Percentiles rank a stretch among this genome's conserved stretches.
Evolutionary conservation across 2,329 filamentous ascomycete genomes (phyloP).

Genomic region (Venturia carpophila): DNA sequence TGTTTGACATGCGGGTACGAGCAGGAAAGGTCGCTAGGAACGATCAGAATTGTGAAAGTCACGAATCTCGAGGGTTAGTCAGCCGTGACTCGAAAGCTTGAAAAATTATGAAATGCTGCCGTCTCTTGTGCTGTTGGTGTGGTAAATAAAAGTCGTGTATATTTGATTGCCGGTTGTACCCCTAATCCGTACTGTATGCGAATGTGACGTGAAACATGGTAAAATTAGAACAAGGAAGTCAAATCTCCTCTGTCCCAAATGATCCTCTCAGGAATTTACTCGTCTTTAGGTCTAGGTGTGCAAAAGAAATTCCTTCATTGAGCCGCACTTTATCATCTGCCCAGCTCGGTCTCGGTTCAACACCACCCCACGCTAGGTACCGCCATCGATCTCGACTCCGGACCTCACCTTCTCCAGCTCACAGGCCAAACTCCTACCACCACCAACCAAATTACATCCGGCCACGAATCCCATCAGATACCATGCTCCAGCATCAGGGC

Average conservation of each 20-base stretch:
- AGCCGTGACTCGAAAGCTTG: too few relatives aligned
- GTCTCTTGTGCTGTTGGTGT: background rate
- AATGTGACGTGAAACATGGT: background rate
- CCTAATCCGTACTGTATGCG: background rate
- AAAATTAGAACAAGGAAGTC: background rate
- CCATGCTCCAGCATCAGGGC: constrained; percentile 6
- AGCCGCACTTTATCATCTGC: too few relatives aligned
- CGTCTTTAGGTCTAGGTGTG: background rate
- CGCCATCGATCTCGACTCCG: background rate
- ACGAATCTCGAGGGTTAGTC: too few relatives aligned
- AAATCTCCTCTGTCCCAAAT: background rate
- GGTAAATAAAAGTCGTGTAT: background rate
- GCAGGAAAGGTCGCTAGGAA: too few relatives aligned
- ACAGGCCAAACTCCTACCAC: background rate
- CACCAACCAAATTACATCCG: background rate
- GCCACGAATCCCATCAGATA: background rate
- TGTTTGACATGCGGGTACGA: too few relatives aligned
- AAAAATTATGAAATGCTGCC: too few relatives aligned
- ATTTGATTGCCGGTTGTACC: background rate
- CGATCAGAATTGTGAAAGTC: too few relatives aligned
- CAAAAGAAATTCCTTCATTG: background rate
- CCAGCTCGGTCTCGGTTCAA: too few relatives aligned
- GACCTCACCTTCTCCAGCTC: background rate
- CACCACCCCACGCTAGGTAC: background rate
- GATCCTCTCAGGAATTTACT: too few relatives aligned